Evolutionary conservation across 2,329 filamentous ascomycete species (phyloP).

Genomic region (Ascochyta koolunga): DNA sequence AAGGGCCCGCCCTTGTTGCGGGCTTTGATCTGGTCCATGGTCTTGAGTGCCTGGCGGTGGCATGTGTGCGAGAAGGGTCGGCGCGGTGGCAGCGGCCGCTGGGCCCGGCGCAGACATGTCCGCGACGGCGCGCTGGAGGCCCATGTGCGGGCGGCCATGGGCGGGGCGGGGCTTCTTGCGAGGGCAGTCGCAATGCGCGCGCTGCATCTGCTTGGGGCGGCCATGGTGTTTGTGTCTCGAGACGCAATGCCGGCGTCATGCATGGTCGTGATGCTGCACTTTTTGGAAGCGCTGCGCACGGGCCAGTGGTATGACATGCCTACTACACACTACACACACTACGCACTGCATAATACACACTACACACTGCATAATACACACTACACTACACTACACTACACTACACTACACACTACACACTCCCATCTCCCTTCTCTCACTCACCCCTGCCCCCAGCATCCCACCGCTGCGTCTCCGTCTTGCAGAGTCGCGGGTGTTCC

Average conservation of each 20-base stretch:
- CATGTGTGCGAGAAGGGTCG: constrained; percentile 39
- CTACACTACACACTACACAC: too few relatives aligned
- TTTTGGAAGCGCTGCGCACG: constrained; percentile 18
- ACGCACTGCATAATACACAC: too few relatives aligned
- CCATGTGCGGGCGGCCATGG: constrained; percentile 34
- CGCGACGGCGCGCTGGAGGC: constrained; percentile 21
- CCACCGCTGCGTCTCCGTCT: constrained; percentile 35
- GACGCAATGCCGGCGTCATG: neutral
- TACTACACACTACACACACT: too few relatives aligned
- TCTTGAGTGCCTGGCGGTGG: constrained; percentile 40
- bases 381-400: too few relatives aligned
- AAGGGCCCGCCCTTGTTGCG: constrained; percentile 68
- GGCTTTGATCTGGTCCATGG: constrained; percentile 44
- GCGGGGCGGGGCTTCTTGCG: constrained; percentile 17
- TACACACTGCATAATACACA: too few relatives aligned
- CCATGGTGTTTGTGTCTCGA: constrained; percentile 25
- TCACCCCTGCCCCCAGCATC: constrained; percentile 17
- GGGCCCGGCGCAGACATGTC: constrained; percentile 22
- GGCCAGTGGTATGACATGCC: constrained; percentile 17
- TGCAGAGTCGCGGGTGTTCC: too few relatives aligned
- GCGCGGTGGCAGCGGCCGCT: constrained; percentile 9
- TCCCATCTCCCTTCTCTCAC: constrained; percentile 16
- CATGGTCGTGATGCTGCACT: constrained; percentile 19
- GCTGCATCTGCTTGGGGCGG: constrained; percentile 33
- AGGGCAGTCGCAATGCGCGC: constrained; percentile 26